Conservation (phyloP, 2,329 filamentous ascomycete genomes). For the Fusarium anguioides region DNA sequence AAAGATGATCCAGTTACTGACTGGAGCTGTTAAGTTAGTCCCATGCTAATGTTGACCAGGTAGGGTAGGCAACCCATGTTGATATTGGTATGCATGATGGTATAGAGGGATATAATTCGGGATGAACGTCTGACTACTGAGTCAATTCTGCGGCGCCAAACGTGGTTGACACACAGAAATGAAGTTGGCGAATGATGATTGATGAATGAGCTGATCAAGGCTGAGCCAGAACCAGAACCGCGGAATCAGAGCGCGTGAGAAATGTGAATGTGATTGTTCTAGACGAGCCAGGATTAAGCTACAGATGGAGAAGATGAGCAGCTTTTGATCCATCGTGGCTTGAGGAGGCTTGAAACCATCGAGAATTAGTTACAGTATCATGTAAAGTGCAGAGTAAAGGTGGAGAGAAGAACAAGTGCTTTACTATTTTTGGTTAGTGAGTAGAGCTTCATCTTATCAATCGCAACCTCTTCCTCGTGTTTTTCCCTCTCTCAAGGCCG, state of each 20-base stretch:
- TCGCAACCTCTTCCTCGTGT: conserved; percentile 22
- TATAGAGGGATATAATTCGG: neutral
- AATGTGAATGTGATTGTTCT: conserved; percentile 5
- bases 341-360: conserved; percentile 27
- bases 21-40: too few species aligned
- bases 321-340: conserved; percentile 31
- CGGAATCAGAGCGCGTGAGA: conserved; percentile 20
- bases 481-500: neutral
- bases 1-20: neutral
- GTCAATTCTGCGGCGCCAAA: conserved; percentile 16
- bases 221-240: conserved; percentile 19
- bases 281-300: neutral
- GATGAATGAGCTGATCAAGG: conserved; percentile 15
- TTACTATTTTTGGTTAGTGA: neutral
- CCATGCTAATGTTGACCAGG: too few species aligned
- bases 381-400: conserved; percentile 9
- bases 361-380: conserved; percentile 8
- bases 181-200: conserved; percentile 16
- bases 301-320: conserved; percentile 29
- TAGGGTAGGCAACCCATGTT: conserved; percentile 8
- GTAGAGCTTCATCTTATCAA: conserved; percentile 41
- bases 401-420: neutral
- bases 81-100: conserved; percentile 5
- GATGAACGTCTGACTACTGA: neutral
- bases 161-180: conserved; percentile 2